Evolutionary conservation across 306 rosid genomes (phyloP), one percentile per base, ranked within the genome.

Genomic region (Potentilla sterilis): DNA sequence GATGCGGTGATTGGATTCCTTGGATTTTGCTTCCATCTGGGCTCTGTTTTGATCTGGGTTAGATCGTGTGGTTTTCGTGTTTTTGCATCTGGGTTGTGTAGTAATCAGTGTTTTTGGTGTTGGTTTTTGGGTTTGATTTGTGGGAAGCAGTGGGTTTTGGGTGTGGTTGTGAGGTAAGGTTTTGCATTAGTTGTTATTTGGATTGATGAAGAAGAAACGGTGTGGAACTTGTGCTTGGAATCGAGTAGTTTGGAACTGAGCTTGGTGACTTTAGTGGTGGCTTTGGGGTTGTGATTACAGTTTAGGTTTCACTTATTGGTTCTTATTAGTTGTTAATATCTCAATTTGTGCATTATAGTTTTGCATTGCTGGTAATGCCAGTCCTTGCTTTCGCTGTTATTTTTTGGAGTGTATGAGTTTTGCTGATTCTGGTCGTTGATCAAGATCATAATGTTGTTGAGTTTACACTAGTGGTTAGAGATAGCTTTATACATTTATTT

Each of bases 1-100:
- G 89, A 86, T 92, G 82, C 83, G 67, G 80, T 85, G 85, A 85
- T 86, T 80, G 80, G 88, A 84, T 88, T 83, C 85, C 73, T 75
- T 74, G 79, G 70, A 79, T 84, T 51, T 46, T 28, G 71, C 32
- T 66, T 4, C 47, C 77, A 79, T 75, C 69, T 81, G 73, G 73
- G 75, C 77, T 82, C 66, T 61, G 88, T 90, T 74, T 80, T 71
- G 96, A 94, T 91, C 94, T 55, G 67, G 69, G 82, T 61, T 12
- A 75, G 94, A 92, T 92, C 82, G 79, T 81, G 86, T 73, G 74
- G 65, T 75, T 86, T 82, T 81, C 68, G 68, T 77, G 81, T 84
- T 69, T 82, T 63, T 70, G 79, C 8, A 63, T 68, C 78, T 77
- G 78, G 79, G 83, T 80, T 70, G 52, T 82, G 68, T 78, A 69